These are phyloP conservation scores for Geranium brycei DNA, from an alignment of 345 rosid genomes.

Conservation along the genomic window DNA sequence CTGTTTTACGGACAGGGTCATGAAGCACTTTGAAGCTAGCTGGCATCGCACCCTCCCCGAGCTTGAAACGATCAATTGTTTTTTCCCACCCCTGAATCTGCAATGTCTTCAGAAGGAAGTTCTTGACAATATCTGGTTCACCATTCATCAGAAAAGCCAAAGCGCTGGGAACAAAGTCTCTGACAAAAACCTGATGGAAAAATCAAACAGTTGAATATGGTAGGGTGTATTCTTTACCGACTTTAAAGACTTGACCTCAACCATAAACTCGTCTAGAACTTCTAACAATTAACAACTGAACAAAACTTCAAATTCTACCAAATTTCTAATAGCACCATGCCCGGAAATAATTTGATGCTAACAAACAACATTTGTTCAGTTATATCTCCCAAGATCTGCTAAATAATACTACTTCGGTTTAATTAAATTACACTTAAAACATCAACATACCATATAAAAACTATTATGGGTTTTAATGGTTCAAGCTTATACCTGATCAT, in stretches of 20 bases:
- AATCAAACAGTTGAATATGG: background rate
- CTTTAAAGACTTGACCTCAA: background rate
- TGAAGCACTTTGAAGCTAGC: constrained; percentile 36
- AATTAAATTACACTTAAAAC: too few relatives aligned
- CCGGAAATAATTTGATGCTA: too few relatives aligned
- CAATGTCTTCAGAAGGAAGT: constrained; percentile 28
- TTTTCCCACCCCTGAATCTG: constrained; percentile 32
- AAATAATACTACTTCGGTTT: too few relatives aligned
- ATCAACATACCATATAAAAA: too few relatives aligned
- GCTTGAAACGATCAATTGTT: constrained; percentile 27
- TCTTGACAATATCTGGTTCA: constrained; percentile 32
- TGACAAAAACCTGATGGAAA: constrained; percentile 20
- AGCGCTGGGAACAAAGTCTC: constrained; percentile 35
- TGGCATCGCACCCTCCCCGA: constrained; percentile 35
- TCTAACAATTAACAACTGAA: background rate
- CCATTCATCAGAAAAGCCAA: constrained; percentile 36
- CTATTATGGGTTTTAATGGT: too few relatives aligned
- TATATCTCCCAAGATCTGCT: too few relatives aligned
- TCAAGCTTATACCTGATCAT: constrained; percentile 5
- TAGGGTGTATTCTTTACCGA: background rate
- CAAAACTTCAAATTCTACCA: background rate
- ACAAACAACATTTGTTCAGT: too few relatives aligned
- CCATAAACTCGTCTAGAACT: background rate
- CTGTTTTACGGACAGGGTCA: constrained; percentile 29
- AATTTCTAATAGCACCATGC: too few relatives aligned